These are phyloP conservation scores for Aspergillus bombycis DNA, from an alignment of 2,329 filamentous ascomycete genomes.

Conservation along the genomic window DNA sequence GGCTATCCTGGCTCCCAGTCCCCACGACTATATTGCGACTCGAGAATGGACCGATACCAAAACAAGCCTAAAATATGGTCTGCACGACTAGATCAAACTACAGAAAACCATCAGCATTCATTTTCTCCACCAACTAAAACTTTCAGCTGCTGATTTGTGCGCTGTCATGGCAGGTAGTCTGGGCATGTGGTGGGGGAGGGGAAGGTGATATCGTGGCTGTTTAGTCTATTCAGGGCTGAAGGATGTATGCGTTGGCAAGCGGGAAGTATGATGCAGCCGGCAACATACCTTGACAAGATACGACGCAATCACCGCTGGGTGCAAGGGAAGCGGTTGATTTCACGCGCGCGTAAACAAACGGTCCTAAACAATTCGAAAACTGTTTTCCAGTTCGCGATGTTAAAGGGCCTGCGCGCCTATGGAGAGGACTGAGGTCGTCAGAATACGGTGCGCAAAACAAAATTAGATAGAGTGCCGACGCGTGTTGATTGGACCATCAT, in stretches of 20 bases:
- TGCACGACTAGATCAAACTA: conserved; percentile 29
- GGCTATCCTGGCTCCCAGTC: conserved; percentile 20
- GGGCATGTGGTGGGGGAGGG: conserved; percentile 22
- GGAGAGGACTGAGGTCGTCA: conserved; percentile 16
- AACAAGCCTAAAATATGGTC: conserved; percentile 24
- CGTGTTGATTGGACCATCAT: conserved; percentile 29
- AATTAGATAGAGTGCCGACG: conserved; percentile 25
- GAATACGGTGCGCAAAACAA: conserved; percentile 13
- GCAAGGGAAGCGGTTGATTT: conserved; percentile 21
- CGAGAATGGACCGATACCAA: conserved; percentile 30
- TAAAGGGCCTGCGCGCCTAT: conserved; percentile 14
- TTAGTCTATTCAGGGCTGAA: conserved; percentile 32
- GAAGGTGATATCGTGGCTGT: conserved; percentile 28
- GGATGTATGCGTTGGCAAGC: conserved; percentile 47
- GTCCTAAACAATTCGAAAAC: conserved; percentile 5
- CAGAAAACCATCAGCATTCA: conserved; percentile 27
- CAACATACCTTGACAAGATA: conserved; percentile 41
- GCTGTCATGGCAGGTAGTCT: conserved; percentile 29
- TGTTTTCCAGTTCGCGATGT: conserved; percentile 10
- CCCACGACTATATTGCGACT: conserved; percentile 22
- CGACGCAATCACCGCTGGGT: conserved; percentile 33
- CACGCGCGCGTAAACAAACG: conserved; percentile 17
- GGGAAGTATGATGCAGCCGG: conserved; percentile 35
- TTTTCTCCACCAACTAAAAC: conserved; percentile 20
- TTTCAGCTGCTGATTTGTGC: conserved; percentile 26